Base-by-base conservation (phyloP, 2,329 filamentous ascomycete genomes). In the Thielaviopsis euricoi region DNA sequence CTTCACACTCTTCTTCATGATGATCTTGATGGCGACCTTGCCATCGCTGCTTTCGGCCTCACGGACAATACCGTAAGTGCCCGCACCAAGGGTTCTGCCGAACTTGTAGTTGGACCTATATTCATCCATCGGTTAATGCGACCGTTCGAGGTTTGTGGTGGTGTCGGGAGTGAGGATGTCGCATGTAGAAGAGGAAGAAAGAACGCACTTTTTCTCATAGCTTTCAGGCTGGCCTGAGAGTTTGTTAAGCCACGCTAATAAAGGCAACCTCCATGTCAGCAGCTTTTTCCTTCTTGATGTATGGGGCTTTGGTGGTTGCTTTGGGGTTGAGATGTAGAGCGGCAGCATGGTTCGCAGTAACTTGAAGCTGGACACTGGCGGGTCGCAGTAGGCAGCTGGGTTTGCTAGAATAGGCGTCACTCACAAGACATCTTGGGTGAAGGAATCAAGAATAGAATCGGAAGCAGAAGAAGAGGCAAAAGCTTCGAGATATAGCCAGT, bases 1-100 rank as follows among this genome's bases (percentile, higher is more conserved):
- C 71, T 90, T 94, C 69, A 98, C 91, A 72, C 95, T 97, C 77
- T 95, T 96, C 81, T 98, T 98, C 67, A 97, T 76, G 71, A 98
- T 98, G 70, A 98, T 97, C 79, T 98, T 98, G 72, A 98, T 81
- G 48, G 93, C 93, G 61, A 95, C 90, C 76, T 95, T 81, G 70
- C 89, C 88, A 21, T 80, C 78, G 49, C 85, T 82, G 64, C 87
- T 81, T 62, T 96, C 89, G 61, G 93, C 93, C 73, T 98, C 93
- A 66, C 93, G 83, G 67, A 98, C 93, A 67, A 98, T 95, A 67
- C 93, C 93, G 77, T 98, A 98, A 66, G 93, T 98, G 65, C 93
- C 93, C 62, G 93, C 93, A 67, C 93, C 93, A 60, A 98, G 81
- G 23, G 91, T 97, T 70, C 86, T 83, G 66, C 93, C 93, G 71